Percentiles rank a stretch among this genome's conserved stretches.
phyloP scores from a whole-genome alignment of 129 eudicot species.

The Tagetes patula region DNA sequence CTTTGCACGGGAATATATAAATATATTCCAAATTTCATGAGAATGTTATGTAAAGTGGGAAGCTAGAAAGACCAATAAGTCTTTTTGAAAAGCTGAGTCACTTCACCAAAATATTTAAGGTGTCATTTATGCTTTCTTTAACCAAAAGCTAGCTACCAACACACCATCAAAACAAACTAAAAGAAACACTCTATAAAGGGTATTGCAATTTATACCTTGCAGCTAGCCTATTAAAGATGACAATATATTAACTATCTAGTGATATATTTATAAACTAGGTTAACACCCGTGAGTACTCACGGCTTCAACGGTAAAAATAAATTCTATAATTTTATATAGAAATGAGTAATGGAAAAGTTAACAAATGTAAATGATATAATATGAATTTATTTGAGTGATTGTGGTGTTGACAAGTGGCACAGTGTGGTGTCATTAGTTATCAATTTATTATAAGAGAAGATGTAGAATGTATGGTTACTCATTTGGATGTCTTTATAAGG shows the following conservation, averaged over 20 bases:
- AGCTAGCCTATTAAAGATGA: not conserved
- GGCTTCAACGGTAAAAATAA: too few species aligned
- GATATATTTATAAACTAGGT: too few species aligned
- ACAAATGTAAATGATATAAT: too few species aligned
- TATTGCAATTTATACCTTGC: not conserved
- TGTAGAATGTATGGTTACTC: too few species aligned
- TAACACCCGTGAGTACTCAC: too few species aligned
- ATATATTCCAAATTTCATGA: slow-evolving; percentile 33
- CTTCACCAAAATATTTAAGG: slow-evolving; percentile 36
- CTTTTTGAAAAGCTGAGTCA: slow-evolving; percentile 57
- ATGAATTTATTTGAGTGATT: too few species aligned
- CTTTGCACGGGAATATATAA: slow-evolving; percentile 48
- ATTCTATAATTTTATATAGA: too few species aligned
- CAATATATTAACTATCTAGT: too few species aligned
- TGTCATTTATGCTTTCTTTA: slow-evolving; percentile 47
- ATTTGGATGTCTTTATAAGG: not conserved
- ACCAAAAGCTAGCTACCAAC: slow-evolving; percentile 24
- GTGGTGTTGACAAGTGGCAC: too few species aligned
- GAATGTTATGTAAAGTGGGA: slow-evolving; percentile 47
- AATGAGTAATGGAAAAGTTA: too few species aligned
- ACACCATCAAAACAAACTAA: not conserved
- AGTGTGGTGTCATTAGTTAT: too few species aligned
- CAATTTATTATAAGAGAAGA: too few species aligned
- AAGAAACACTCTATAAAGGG: not conserved
- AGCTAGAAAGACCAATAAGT: slow-evolving; percentile 40